Percentiles rank a stretch among this genome's conserved stretches.
Evolutionary conservation across 345 rosid species (phyloP).

Genomic region (Citrus australasica): DNA sequence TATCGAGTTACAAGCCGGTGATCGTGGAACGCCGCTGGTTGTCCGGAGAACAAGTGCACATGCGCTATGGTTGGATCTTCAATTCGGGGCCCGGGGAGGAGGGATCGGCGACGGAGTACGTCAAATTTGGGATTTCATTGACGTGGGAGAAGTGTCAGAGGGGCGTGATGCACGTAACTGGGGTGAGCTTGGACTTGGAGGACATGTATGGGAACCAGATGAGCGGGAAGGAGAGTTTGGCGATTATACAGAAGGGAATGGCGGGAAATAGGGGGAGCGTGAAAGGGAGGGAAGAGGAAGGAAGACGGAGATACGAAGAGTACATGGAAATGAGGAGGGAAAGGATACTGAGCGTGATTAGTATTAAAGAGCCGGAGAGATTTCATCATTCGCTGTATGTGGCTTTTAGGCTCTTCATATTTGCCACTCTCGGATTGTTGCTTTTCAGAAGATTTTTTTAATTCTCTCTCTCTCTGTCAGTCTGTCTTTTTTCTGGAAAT

Average conservation of each 20-base stretch:
- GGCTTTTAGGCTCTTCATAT: slow-evolving; percentile 35
- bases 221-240: slow-evolving; percentile 65
- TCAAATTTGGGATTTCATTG: slow-evolving; percentile 48
- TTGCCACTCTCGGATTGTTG: slow-evolving; percentile 29
- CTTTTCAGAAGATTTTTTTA: slow-evolving; percentile 21
- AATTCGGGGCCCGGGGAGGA: slow-evolving; percentile 15
- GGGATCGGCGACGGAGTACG: slow-evolving; percentile 27
- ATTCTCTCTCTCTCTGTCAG: too few species aligned
- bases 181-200: slow-evolving; percentile 63
- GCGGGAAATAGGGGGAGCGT: slow-evolving; percentile 46
- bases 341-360: slow-evolving; percentile 44
- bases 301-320: slow-evolving; percentile 31
- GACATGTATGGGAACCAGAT: slow-evolving; percentile 59
- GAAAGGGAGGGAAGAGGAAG: slow-evolving; percentile 26
- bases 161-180: slow-evolving; percentile 66
- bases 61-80: slow-evolving; percentile 37
- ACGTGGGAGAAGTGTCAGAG: slow-evolving; percentile 41
- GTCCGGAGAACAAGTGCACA: slow-evolving; percentile 56
- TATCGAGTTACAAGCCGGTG: slow-evolving; percentile 68
- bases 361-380: slow-evolving; percentile 23
- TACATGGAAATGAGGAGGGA: slow-evolving; percentile 44
- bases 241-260: slow-evolving; percentile 34
- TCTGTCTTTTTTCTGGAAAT: too few species aligned
- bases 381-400: slow-evolving; percentile 31
- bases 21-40: slow-evolving; percentile 64